phyloP scores from a whole-genome alignment of 768 basidiomycete genomes.

The Termitomyces eurrhizus region DNA sequence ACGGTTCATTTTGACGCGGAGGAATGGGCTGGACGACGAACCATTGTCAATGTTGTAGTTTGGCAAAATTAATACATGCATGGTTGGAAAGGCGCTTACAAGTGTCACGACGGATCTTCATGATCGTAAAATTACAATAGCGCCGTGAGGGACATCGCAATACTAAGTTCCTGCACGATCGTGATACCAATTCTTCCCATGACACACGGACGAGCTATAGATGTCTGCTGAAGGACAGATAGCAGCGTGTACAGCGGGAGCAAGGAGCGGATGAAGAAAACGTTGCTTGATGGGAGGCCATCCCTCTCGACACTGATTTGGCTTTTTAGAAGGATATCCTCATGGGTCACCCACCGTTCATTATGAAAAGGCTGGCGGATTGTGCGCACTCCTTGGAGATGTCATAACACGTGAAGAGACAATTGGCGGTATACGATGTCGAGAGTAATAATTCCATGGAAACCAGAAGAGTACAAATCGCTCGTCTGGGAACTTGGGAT shows the following conservation, averaged over 20 bases:
- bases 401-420: no score
- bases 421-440: no score
- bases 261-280: background rate
- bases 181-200: no score
- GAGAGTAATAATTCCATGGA: no score
- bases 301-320: background rate
- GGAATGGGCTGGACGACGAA: background rate
- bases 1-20: background rate
- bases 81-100: background rate
- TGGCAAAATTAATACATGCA: background rate
- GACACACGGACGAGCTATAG: no score
- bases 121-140: conserved; percentile 1
- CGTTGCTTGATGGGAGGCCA: background rate
- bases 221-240: background rate
- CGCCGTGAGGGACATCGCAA: background rate
- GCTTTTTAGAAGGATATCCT: background rate
- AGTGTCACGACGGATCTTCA: background rate
- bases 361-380: no score
- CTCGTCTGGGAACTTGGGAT: no score
- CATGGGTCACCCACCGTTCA: background rate
- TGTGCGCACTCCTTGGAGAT: no score
- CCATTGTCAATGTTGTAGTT: conserved; percentile 4
- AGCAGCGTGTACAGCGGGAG: background rate
- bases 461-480: no score
- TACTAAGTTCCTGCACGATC: no score